Percentiles rank a stretch among this genome's conserved stretches.
Conservation (phyloP, 495 filamentous ascomycete species). For the Podospora pseudopauciseta region DNA sequence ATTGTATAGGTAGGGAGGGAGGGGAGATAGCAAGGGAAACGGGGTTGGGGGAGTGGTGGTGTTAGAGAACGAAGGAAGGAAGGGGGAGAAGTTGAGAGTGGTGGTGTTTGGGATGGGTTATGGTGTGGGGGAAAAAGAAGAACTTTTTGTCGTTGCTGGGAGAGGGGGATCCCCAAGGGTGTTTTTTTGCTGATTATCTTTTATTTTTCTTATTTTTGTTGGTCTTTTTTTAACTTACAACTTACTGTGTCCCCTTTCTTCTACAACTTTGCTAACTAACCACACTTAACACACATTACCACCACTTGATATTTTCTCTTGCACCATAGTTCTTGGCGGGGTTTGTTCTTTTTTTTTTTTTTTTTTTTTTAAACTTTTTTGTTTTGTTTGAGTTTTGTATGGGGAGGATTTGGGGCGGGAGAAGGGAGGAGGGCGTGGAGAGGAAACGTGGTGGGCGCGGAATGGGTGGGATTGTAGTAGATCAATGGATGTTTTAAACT, state of each 20-base stretch:
- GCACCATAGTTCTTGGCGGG: conserved; percentile 4
- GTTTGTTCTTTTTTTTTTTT: not conserved
- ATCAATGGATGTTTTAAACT: not conserved
- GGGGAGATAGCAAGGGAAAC: not conserved
- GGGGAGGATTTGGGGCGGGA: not conserved
- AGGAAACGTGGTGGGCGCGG: not conserved
- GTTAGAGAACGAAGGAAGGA: not conserved
- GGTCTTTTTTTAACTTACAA: not conserved
- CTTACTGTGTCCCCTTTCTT: not conserved
- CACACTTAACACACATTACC: conserved; percentile 12
- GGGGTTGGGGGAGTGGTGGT: too few species aligned
- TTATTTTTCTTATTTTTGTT: conserved; percentile 10
- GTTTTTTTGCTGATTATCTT: not conserved
- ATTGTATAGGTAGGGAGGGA: too few species aligned
- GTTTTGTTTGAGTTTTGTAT: conserved; percentile 1
- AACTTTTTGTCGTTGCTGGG: not conserved
- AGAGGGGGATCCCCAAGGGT: not conserved
- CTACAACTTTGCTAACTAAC: not conserved
- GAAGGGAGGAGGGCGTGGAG: not conserved
- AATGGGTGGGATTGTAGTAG: not conserved
- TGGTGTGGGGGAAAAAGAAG: not conserved
- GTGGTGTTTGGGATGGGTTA: not conserved
- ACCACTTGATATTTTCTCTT: conserved; percentile 17
- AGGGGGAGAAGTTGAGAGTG: not conserved
- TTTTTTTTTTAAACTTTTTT: not conserved